Evolutionary conservation across 495 filamentous ascomycete species (phyloP), one percentile per base, ranked within the genome.

Genomic region (Hyaloscypha bicolor): DNA sequence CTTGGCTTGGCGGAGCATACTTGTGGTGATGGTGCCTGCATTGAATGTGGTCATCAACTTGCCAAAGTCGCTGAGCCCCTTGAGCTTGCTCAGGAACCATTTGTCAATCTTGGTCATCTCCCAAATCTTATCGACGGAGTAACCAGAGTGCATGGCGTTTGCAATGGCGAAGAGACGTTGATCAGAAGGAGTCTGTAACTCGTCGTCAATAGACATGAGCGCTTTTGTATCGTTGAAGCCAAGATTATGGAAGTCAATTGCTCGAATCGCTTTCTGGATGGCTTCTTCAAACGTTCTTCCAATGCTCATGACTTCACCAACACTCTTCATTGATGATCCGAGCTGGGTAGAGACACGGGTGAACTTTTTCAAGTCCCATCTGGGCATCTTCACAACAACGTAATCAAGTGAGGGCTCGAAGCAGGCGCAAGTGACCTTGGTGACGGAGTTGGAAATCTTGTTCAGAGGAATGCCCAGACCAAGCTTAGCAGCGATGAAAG

Each of bases 321-420:
- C 93, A 83, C 93, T 96, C 91, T 99, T 99, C 95, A 99, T 99
- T 16, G 95, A 97, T 9, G 95, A 98, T 39, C 91, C 93, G 8
- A 99, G 88, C 78, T 93, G 88, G 4, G 93, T 97, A 9, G 94
- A 97, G 22, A 98, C 95, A 63, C 95, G 89, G 32, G 91, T 94
- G 79, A 99, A 99, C 79, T 99, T 99, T 83, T 98, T 98, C 68
- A 99, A 78, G 79, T 99, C 95, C 95, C 95, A 99, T 67, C 95
- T 86, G 22, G 95, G 95, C 79, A 99, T 99, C 85, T 99, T 99
- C 64, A 99, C 95, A 30, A 98, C 95, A 56, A 97, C 94, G 76
- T 99, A 99, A 76, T 99, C 95, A 0, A 99, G 85, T 3, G 95
- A 99, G n/a, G 95, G 95, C 76, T 99, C 95, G 79, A 99, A 99